Base-by-base conservation (phyloP, 2,329 filamentous ascomycete species). In the Cladophialophora immunda region DNA sequence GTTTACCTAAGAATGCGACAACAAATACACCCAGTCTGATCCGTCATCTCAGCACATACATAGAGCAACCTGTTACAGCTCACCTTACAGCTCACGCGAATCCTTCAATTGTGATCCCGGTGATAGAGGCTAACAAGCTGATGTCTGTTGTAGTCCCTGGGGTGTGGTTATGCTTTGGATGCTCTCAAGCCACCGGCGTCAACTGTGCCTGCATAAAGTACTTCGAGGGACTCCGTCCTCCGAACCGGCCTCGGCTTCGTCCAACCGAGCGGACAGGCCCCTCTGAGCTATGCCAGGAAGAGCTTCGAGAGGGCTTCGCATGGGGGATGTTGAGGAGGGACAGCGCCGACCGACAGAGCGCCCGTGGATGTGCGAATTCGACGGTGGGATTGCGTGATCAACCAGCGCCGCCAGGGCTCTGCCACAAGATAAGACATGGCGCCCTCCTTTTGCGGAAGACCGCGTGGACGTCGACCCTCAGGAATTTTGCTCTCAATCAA, bases 351-450 rank as follows among this genome's bases (percentile, higher is more conserved):
- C 6, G 38, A 41, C 17, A 41, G 38, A 41, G 15, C 15, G 38
- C 17, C 38, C 17, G 7, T n/a, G 19, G 45, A 13, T 50, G 19
- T 55, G 53, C n/a, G 27, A 61, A 52, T 61, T 54, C 15, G 53
- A 61, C 38, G 58, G 45, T 34, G 50, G 45, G 50, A 61, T 52
- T 61, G 58, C 58, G 58, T 61, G 58, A 61, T 61, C 45, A 30
- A 45, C n/a, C 7, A 22, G 3, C 22, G 15, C 8, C 13, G 45
- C 22, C 27, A 50, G 45, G 8, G 45, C 45, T 27, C 45, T 50
- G 45, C 45, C 25, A 25, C 8, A 50, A 50, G 45, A 50, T 50
- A 50, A 50, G 45, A 50, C 45, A 50, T 25, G 45, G 45, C 45
- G 45, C 11, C 19, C 38, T n/a, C 45, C 41, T n/a, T 47, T 25